Percentiles rank a stretch among this genome's conserved stretches.
phyloP scores from a whole-genome alignment of 2,329 filamentous ascomycete genomes.

The Helotiales sp. region DNA sequence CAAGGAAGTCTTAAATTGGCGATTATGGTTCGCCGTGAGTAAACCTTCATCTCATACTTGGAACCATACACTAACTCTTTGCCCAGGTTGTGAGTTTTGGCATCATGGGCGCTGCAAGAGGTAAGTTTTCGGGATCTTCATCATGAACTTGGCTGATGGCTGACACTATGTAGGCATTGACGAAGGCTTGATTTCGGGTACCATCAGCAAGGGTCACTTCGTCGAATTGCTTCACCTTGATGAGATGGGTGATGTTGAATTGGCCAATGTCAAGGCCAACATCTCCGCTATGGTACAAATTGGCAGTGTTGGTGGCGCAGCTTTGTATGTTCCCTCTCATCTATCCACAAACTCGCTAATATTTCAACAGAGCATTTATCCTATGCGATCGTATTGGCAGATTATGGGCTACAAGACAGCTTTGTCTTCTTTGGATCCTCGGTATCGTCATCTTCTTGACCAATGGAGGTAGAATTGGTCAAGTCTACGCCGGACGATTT shows the following conservation, averaged over 20 bases:
- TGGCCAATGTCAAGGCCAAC: conserved; percentile 72
- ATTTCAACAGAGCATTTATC: conserved; percentile 45
- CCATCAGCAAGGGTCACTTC: conserved; percentile 67
- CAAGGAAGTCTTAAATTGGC: conserved; percentile 72
- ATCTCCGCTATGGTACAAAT: conserved; percentile 82
- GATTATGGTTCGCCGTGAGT: conserved; percentile 67
- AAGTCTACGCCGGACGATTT: conserved; percentile 65
- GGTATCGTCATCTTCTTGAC: conserved; percentile 60
- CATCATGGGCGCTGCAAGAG: conserved; percentile 74
- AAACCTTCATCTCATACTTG: neutral
- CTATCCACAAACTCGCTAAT: neutral
- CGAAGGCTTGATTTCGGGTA: conserved; percentile 75
- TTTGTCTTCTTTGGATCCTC: conserved; percentile 57
- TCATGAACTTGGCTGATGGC: neutral
- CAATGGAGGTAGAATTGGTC: conserved; percentile 52
- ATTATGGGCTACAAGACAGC: conserved; percentile 59
- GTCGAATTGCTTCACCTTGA: conserved; percentile 57
- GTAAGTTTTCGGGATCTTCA: conserved; percentile 32
- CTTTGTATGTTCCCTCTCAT: conserved; percentile 47
- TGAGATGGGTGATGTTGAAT: conserved; percentile 50
- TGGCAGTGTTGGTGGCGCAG: conserved; percentile 70
- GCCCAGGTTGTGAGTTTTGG: conserved; percentile 61
- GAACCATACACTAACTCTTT: neutral
- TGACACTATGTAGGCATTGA: conserved; percentile 47
- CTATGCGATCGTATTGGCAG: conserved; percentile 62